Conservation (phyloP, 352 stramenopile genomes). For the Phytophthora constricta region DNA sequence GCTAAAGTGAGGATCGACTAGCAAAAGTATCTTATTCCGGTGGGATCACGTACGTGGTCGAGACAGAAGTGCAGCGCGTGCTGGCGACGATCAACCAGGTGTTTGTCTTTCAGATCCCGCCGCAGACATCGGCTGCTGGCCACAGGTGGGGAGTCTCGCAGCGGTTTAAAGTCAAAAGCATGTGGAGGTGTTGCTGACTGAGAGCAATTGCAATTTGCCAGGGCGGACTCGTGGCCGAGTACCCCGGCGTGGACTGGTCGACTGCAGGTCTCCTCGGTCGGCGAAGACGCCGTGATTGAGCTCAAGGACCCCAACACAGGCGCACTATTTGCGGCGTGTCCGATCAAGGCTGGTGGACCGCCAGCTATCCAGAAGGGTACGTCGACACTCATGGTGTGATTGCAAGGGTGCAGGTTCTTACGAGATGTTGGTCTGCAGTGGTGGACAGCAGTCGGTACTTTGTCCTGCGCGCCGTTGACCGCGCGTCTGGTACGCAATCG, state of each 20-base stretch:
- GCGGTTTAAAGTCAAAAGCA: background rate
- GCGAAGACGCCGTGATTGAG: conserved; percentile 68
- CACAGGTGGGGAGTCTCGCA: conserved; percentile 44
- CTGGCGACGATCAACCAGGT: conserved; percentile 72
- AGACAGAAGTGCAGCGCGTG: conserved; percentile 59
- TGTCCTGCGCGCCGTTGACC: conserved; percentile 92
- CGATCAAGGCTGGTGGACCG: conserved; percentile 63
- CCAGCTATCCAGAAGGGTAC: conserved; percentile 72
- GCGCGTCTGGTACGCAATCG: conserved; percentile 54
- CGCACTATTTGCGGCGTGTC: conserved; percentile 62
- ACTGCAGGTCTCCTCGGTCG: conserved; percentile 64
- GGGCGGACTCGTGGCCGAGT: conserved; percentile 70
- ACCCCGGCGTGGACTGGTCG: conserved; percentile 68
- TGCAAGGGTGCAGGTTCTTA: background rate
- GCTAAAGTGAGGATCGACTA: background rate
- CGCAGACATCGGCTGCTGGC: conserved; percentile 61
- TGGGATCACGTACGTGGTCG: background rate
- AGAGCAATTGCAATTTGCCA: conserved; percentile 3
- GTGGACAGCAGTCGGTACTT: conserved; percentile 95
- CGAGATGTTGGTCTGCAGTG: conserved; percentile 32
- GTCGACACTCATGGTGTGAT: background rate
- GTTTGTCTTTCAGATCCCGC: conserved; percentile 77
- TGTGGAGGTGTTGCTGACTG: background rate
- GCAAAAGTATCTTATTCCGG: background rate
- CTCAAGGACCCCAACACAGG: conserved; percentile 65